A percentile compares a stretch with the other conserved stretches of the same genome.
Conservation (phyloP, 2,329 filamentous ascomycete species). For the Aspergillus fumigatiaffinis region DNA sequence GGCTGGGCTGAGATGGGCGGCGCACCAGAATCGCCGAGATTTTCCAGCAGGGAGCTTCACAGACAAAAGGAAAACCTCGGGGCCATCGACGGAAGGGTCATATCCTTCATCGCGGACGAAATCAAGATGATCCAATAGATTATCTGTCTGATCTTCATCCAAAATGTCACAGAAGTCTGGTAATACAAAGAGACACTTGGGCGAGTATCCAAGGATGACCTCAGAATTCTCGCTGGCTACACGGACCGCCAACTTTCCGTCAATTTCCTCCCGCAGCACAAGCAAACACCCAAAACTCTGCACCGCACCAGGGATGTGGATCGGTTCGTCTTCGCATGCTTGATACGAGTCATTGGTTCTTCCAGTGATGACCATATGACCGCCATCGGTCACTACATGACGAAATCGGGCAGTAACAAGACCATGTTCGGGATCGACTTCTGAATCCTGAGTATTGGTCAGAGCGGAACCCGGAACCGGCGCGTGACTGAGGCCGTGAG, state of each 20-base stretch:
- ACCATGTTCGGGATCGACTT: constrained; percentile 39
- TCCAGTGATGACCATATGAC: constrained; percentile 79
- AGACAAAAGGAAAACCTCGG: constrained; percentile 79
- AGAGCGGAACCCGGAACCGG: not conserved
- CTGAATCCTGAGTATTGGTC: not conserved
- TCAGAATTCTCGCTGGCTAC: constrained; percentile 79
- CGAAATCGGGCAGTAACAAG: constrained; percentile 72
- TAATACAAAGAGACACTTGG: constrained; percentile 69
- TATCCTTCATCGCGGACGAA: constrained; percentile 81
- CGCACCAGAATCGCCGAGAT: constrained; percentile 76
- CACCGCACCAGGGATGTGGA: constrained; percentile 76
- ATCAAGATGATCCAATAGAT: constrained; percentile 78
- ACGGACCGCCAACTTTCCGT: constrained; percentile 65
- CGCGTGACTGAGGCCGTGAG: not conserved
- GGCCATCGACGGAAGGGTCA: constrained; percentile 70
- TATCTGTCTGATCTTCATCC: constrained; percentile 77
- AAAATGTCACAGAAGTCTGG: constrained; percentile 78
- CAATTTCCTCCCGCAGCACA: constrained; percentile 61
- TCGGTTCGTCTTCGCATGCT: constrained; percentile 85
- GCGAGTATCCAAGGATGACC: constrained; percentile 70
- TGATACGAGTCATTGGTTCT: constrained; percentile 68
- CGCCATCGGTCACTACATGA: constrained; percentile 70
- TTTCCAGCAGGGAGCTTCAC: constrained; percentile 57
- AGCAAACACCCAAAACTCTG: constrained; percentile 77
- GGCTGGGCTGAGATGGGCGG: constrained; percentile 68